phyloP scores from a whole-genome alignment of 768 basidiomycete species.

The Leccinum truebloodii region DNA sequence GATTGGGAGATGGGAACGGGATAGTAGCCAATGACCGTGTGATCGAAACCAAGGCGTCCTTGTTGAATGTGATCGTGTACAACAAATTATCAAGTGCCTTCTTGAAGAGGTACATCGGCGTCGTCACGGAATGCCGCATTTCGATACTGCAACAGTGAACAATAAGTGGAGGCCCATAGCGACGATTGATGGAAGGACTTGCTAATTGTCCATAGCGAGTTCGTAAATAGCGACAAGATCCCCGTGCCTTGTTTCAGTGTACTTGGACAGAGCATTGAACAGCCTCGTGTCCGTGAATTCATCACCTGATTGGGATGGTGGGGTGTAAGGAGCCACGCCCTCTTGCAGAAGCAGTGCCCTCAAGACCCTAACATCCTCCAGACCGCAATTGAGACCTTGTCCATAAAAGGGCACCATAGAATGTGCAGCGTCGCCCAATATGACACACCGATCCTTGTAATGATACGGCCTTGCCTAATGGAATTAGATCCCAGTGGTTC shows the following conservation, averaged over 20 bases:
- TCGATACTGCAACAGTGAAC: slow-evolving; percentile 62
- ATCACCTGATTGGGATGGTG: slow-evolving; percentile 31
- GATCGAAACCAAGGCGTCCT: slow-evolving; percentile 48
- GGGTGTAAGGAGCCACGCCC: slow-evolving; percentile 52
- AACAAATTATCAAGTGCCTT: slow-evolving; percentile 78
- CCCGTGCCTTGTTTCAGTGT: slow-evolving; percentile 80
- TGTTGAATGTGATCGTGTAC: slow-evolving; percentile 57
- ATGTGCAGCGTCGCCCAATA: slow-evolving; percentile 94
- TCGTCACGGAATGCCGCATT: slow-evolving; percentile 92
- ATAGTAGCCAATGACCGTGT: slow-evolving; percentile 46
- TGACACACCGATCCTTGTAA: slow-evolving; percentile 82
- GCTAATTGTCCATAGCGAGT: slow-evolving; percentile 98
- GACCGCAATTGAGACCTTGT: slow-evolving; percentile 95
- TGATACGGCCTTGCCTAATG: slow-evolving; percentile 83
- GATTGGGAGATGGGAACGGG: slow-evolving; percentile 60
- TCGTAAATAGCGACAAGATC: slow-evolving; percentile 90
- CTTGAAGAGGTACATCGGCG: slow-evolving; percentile 73
- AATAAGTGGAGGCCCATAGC: slow-evolving; percentile 23
- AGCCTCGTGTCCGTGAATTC: slow-evolving; percentile 54
- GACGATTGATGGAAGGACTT: slow-evolving; percentile 41
- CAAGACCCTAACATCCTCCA: slow-evolving; percentile 95
- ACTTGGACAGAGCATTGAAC: slow-evolving; percentile 67
- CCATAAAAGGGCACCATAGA: slow-evolving; percentile 99
- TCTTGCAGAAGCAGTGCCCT: slow-evolving; percentile 71
- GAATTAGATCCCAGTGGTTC: slow-evolving; percentile 21